Conservation (phyloP, 2,329 filamentous ascomycete species). For the Cordyceps cateniannulata region DNA sequence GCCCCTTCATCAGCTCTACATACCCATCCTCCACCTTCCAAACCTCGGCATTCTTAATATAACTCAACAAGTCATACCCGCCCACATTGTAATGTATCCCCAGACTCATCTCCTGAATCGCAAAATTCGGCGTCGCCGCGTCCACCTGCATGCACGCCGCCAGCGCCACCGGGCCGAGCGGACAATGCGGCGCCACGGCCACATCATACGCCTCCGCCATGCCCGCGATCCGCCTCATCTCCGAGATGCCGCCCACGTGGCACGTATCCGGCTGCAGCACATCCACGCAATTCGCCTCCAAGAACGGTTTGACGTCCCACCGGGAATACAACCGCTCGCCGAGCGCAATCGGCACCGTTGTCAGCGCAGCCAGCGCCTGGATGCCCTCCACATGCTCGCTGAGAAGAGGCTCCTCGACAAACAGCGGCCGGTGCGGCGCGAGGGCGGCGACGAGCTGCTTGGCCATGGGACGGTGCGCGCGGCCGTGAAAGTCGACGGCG, state of each 20-base stretch:
- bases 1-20: constrained; percentile 51
- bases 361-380: constrained; percentile 37
- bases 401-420: constrained; percentile 68
- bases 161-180: constrained; percentile 64
- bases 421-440: constrained; percentile 63
- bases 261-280: constrained; percentile 68
- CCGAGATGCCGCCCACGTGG: constrained; percentile 67
- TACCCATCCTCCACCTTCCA: constrained; percentile 63
- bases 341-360: constrained; percentile 60
- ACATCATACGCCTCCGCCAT: constrained; percentile 72
- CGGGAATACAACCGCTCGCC: constrained; percentile 66
- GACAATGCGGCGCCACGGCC: constrained; percentile 66
- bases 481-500: constrained; percentile 72
- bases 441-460: constrained; percentile 64
- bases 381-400: constrained; percentile 63
- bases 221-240: constrained; percentile 60
- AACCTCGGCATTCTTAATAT: constrained; percentile 56
- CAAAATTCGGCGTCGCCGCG: constrained; percentile 55
- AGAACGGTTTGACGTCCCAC: constrained; percentile 68
- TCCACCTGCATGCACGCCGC: constrained; percentile 66
- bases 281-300: constrained; percentile 62
- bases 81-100: constrained; percentile 75
- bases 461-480: constrained; percentile 74
- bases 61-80: constrained; percentile 58
- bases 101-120: constrained; percentile 71